Base-by-base conservation (phyloP, 495 filamentous ascomycete species). In the Penicillium paxilli region DNA sequence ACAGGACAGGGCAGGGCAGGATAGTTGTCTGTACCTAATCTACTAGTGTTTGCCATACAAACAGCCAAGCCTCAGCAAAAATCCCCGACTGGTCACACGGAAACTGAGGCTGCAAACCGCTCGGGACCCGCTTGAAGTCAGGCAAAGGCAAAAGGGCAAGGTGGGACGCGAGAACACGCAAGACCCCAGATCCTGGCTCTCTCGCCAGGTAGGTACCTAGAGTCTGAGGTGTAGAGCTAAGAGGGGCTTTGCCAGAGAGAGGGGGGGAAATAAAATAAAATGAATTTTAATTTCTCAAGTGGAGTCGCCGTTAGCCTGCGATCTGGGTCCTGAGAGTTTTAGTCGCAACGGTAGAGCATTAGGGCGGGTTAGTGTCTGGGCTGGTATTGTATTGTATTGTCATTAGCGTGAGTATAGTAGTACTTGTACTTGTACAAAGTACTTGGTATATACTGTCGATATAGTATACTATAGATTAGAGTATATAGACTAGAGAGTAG, bases 311-410 rank as follows among this genome's bases (percentile, higher is more conserved):
- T 62, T 65, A 51, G 53, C 44, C 32, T 41, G 42, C 20, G 57
- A 60, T 60, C 58, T 60, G 58, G 58, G 55, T 57, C 53, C 49
- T 49, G 17, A 38, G 35, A n/a, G 48, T 59, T 58, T 60, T 61
- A 66, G 61, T 62, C 51, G 51, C 60, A 66, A 66, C 64, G 60
- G 60, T 49, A 62, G 38, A 49, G 61, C 61, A 64, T 65, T 59
- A 62, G 55, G 48, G 54, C 55, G 46, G 25, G 28, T 58, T 62
- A 58, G 59, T 49, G 61, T 60, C 56, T 63, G 51, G 56, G 33
- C 63, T 44, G 54, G 51, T 37, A 48, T 37, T 49, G 54, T n/a
- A n/a, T n/a, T n/a, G n/a, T n/a, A n/a, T n/a, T n/a, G n/a, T n/a
- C n/a, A n/a, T n/a, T n/a, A n/a, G n/a, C n/a, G n/a, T n/a, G n/a